Percentiles rank a stretch among this genome's conserved stretches.
phyloP scores from a whole-genome alignment of 345 rosid genomes.

The Brassica incana region DNA sequence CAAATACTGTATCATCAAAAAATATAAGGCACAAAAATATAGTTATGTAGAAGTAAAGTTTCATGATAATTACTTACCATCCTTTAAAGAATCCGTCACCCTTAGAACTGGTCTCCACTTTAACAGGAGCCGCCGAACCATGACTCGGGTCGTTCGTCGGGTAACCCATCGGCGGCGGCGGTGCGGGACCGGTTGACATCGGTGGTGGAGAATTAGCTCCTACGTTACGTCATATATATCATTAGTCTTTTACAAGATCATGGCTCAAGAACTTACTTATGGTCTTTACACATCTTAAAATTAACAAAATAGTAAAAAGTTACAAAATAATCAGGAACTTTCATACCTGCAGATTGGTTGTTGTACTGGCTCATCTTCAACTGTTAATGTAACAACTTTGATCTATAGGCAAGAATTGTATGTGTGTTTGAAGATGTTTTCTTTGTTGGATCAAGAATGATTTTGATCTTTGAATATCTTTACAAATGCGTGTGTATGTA shows the following conservation, averaged over 20 bases:
- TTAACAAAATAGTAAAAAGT: not conserved
- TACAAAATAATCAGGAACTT: not conserved
- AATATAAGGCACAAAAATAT: not conserved
- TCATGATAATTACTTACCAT: conserved; percentile 26
- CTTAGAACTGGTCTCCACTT: conserved; percentile 37
- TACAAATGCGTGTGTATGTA: conserved; percentile 11
- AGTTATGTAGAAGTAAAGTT: not conserved
- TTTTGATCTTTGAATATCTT: conserved; percentile 5
- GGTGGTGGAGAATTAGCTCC: conserved; percentile 34
- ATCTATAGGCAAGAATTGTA: not conserved
- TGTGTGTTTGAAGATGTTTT: not conserved
- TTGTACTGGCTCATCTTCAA: conserved; percentile 33
- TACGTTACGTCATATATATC: conserved; percentile 16
- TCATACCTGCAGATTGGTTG: conserved; percentile 30
- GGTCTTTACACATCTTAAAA: not conserved
- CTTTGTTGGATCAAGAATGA: conserved; percentile 6
- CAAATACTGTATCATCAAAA: not conserved
- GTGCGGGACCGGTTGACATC: conserved; percentile 31
- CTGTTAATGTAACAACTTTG: not conserved
- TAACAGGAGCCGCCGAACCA: conserved; percentile 25
- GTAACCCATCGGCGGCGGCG: conserved; percentile 35
- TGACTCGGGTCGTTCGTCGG: conserved; percentile 25
- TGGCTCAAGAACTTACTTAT: not conserved
- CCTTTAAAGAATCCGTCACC: conserved; percentile 41
- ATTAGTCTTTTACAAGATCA: not conserved